Conservation (phyloP, 2,329 filamentous ascomycete genomes). For the Cordyceps cateniannulata region DNA sequence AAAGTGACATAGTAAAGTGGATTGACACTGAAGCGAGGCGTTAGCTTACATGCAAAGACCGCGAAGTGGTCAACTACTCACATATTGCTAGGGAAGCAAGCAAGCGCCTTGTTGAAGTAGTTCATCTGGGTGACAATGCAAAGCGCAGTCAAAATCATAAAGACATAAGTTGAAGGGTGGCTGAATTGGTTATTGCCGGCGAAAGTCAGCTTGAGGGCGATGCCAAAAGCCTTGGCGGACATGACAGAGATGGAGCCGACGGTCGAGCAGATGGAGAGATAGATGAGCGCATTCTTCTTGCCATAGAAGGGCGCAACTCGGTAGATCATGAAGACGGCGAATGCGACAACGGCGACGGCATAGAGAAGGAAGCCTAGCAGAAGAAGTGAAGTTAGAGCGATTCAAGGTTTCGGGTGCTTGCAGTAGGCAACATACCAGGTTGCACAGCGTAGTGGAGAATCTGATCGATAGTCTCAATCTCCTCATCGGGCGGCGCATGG, state of each 20-base stretch:
- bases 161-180: conserved; percentile 94
- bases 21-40: conserved; percentile 64
- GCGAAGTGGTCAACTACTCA: conserved; percentile 41
- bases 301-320: conserved; percentile 82
- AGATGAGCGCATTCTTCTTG: conserved; percentile 92
- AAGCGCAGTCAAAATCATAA: conserved; percentile 84
- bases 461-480: conserved; percentile 85
- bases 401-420: not conserved
- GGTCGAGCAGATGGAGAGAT: conserved; percentile 94
- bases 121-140: conserved; percentile 99
- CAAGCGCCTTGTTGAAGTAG: conserved; percentile 98
- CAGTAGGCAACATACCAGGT: conserved; percentile 57
- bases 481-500: conserved; percentile 89
- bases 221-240: conserved; percentile 98
- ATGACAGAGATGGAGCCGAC: conserved; percentile 97
- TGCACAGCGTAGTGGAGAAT: conserved; percentile 86
- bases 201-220: conserved; percentile 92
- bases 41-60: conserved; percentile 11
- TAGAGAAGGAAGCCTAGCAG: conserved; percentile 79
- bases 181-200: conserved; percentile 91
- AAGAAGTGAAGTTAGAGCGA: conserved; percentile 12
- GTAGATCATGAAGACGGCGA: conserved; percentile 94
- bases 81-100: conserved; percentile 96
- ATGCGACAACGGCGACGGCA: conserved; percentile 69
- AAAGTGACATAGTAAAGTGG: conserved; percentile 97